Conservation (phyloP, 305 asterid species). For the Solanum aculeatissimum region DNA sequence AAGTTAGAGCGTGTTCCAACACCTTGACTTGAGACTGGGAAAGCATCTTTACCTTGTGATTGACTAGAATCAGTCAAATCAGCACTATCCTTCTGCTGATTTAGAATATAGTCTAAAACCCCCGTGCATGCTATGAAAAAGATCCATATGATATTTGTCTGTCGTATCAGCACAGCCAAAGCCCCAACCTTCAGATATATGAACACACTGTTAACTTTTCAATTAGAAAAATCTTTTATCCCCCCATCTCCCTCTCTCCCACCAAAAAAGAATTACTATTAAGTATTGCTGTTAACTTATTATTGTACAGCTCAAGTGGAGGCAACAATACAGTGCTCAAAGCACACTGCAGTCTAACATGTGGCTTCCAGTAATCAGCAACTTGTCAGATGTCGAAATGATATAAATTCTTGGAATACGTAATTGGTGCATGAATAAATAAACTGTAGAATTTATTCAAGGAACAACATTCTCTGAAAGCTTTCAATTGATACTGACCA, state of each 20-base stretch:
- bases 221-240: not conserved
- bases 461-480: not conserved
- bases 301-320: not conserved
- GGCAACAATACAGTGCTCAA: not conserved
- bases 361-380: not conserved
- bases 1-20: slow-evolving; percentile 30
- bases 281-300: not conserved
- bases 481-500: not conserved
- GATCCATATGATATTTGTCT: slow-evolving; percentile 94
- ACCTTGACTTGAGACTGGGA: slow-evolving; percentile 16
- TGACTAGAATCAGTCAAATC: slow-evolving; percentile 18
- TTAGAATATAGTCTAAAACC: slow-evolving; percentile 41
- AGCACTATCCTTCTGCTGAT: slow-evolving; percentile 22
- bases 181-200: slow-evolving; percentile 60
- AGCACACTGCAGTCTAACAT: not conserved
- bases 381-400: not conserved
- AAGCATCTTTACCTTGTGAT: slow-evolving; percentile 28
- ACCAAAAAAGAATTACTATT: not conserved
- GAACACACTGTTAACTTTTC: not conserved
- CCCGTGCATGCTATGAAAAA: slow-evolving; percentile 68
- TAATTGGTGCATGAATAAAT: not conserved
- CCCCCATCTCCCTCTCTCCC: too few species aligned
- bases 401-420: not conserved
- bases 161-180: slow-evolving; percentile 70
- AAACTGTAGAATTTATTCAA: not conserved